phyloP scores from a whole-genome alignment of 129 eudicot genomes.

The Pittosporum tobira region DNA sequence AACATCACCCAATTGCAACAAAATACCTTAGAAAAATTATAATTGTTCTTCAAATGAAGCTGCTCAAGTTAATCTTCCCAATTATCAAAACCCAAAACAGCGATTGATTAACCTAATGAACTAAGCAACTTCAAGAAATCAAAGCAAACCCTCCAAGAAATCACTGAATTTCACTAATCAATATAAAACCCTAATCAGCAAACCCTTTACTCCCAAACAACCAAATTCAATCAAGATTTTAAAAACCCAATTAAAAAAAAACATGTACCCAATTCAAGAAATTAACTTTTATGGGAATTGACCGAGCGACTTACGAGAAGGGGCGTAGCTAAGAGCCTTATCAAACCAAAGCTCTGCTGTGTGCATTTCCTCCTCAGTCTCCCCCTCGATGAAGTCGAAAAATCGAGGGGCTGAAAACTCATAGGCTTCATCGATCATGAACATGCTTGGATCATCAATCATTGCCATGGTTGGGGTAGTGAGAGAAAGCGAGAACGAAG shows the following conservation, averaged over 20 bases:
- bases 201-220: background rate
- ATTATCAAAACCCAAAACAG: no score
- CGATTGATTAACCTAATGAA: no score
- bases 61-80: no score
- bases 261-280: background rate
- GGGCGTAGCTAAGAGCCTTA: slow-evolving; percentile 50
- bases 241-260: background rate
- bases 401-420: slow-evolving; percentile 81
- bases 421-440: slow-evolving; percentile 45
- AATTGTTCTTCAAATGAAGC: no score
- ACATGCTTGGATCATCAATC: slow-evolving; percentile 33
- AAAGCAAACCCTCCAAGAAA: background rate
- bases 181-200: background rate
- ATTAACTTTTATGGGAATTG: background rate
- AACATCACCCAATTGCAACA: no score
- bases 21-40: no score
- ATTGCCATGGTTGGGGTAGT: slow-evolving; percentile 19
- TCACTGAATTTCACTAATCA: background rate
- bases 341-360: slow-evolving; percentile 85
- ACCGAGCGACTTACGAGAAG: slow-evolving; percentile 96
- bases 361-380: slow-evolving; percentile 44
- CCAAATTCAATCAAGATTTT: background rate
- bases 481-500: background rate
- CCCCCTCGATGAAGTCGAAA: slow-evolving; percentile 62
- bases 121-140: background rate